Conservation (phyloP, 176 grass and related monocot genomes). For the Carex littledalei region DNA sequence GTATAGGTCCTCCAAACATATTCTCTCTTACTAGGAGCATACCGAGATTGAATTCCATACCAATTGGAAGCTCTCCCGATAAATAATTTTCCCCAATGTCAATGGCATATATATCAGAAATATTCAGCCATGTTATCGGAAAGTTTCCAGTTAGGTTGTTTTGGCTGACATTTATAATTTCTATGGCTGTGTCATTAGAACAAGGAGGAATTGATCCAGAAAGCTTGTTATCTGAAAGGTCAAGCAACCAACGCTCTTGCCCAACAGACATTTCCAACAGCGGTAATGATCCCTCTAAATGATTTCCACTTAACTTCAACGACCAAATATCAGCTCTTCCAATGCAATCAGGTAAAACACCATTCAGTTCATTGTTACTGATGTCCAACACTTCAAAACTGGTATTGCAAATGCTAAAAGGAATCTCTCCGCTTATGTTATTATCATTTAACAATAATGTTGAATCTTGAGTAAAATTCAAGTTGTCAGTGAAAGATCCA, state of each 20-base stretch:
- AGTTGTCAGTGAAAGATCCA: neutral
- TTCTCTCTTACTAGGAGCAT: neutral
- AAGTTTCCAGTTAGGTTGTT: conserved; percentile 8
- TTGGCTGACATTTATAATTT: neutral
- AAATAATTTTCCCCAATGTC: neutral
- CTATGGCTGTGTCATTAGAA: neutral
- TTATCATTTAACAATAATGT: no score
- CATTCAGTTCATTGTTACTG: neutral
- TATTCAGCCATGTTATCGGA: neutral
- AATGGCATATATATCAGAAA: neutral
- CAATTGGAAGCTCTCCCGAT: neutral
- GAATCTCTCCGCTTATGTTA: neutral
- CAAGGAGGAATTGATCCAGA: no score
- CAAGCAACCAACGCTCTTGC: no score
- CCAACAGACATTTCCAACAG: neutral
- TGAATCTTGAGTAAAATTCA: no score
- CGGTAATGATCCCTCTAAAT: neutral
- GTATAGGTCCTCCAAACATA: conserved; percentile 3
- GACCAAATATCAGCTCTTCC: neutral
- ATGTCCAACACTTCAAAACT: neutral
- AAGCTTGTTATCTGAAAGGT: no score
- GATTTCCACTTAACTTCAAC: neutral
- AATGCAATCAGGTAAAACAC: neutral
- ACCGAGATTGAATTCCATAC: neutral
- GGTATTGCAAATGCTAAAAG: neutral